Base-by-base conservation (phyloP, 768 basidiomycete species). In the Xanthoconium purpureum region DNA sequence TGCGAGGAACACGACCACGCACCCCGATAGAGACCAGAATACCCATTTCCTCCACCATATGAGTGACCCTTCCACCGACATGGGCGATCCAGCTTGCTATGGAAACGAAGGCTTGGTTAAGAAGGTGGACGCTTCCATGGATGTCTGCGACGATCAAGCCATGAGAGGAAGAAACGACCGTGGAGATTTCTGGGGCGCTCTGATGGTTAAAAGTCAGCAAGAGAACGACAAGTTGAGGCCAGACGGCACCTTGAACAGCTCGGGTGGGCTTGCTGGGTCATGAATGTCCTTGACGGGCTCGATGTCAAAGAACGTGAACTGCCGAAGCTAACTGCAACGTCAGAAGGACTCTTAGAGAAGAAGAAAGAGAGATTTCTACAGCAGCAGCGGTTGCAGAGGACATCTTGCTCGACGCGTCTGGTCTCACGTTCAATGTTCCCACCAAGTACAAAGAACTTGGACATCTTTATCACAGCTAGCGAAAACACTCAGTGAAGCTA, bases 21-120 rank as follows among this genome's bases (percentile, higher is more conserved):
- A 94, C 94, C 32, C 95, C 96, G 24, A 98, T 78, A 5, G 93
- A 92, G n/a, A 98, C 77, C 30, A 98, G 76, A 39, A 94, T 77
- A 0, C 89, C 90, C 61, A 84, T 84, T 47, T 82, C 80, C 72
- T 96, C 94, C 0, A 81, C 79, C 85, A 97, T 87, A 66, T 94
- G 92, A 10, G 89, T 92, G 17, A 94, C 91, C 36, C 91, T 77
- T 38, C 93, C 93, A 11, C 78, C 81, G 13, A 80, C 76, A 71
- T 94, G 89, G 6, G 90, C 92, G 47, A 91, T 68, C 92, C 92
- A 95, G 57, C 87, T 87, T 36, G 77, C 77, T 10, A 77, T 68
- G 1, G 85, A 78, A 64, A 89, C 87, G 66, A 94, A 93, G 30
- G 88, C 82, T 36, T 81, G 77, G 70, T 87, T 84, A 33, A 94